Conservation (phyloP, 23 red algal genomes). For the Chondrus crispus region DNA sequence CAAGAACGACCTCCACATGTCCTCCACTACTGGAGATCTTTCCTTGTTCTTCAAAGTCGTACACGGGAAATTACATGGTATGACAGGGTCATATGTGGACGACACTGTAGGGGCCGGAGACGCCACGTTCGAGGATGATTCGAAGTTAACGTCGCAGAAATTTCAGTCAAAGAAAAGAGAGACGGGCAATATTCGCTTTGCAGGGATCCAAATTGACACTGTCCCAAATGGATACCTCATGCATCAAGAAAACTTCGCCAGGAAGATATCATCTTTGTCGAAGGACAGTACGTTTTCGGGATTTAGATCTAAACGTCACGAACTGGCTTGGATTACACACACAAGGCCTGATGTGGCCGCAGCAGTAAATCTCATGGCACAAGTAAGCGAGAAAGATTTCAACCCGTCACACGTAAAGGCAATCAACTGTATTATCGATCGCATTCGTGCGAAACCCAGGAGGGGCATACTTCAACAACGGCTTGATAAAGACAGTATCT, state of each 20-base stretch:
- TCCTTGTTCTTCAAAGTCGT: constrained; percentile 3
- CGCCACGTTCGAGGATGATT: neutral
- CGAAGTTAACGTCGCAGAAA: neutral
- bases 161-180: neutral
- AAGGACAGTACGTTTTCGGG: neutral
- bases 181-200: neutral
- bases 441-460: neutral
- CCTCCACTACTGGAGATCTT: neutral
- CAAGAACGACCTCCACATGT: neutral
- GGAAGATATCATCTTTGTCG: neutral
- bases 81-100: constrained; percentile 19
- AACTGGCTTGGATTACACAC: neutral
- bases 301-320: neutral
- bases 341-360: neutral
- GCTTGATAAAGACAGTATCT: neutral
- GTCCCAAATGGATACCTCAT: neutral
- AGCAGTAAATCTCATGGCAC: neutral
- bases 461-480: neutral
- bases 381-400: neutral
- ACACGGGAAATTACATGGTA: neutral
- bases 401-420: neutral
- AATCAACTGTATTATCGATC: neutral
- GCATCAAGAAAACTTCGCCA: neutral
- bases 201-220: neutral
- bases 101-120: neutral